A percentile compares a stretch with the other conserved stretches of the same genome.
Conservation (phyloP, 2,329 filamentous ascomycete genomes). For the Rhynchosporium agropyri region DNA sequence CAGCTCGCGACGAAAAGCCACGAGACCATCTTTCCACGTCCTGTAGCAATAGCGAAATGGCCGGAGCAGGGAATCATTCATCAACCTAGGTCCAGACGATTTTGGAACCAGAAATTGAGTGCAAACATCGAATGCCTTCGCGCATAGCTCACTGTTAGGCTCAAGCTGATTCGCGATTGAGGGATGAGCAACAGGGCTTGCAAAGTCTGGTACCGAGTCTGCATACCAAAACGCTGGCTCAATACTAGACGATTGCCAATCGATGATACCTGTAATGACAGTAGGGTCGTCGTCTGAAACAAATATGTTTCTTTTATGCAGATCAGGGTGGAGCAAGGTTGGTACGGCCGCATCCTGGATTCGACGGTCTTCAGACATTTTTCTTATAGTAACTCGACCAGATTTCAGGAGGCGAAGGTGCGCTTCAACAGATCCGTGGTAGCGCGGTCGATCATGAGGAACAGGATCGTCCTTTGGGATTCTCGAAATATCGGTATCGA, state of each 20-base stretch:
- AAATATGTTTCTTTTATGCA: conserved; percentile 49
- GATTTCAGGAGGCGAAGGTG: conserved; percentile 43
- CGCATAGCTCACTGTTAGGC: conserved; percentile 28
- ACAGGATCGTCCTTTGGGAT: conserved; percentile 36
- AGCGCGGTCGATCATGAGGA: conserved; percentile 27
- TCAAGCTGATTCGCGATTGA: conserved; percentile 38
- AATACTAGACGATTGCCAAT: conserved; percentile 48
- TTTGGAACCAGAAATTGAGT: conserved; percentile 41
- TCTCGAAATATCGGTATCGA: conserved; percentile 45
- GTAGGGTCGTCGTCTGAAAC: conserved; percentile 46
- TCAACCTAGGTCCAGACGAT: conserved; percentile 40
- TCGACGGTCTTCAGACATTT: conserved; percentile 37
- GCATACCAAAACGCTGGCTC: conserved; percentile 47
- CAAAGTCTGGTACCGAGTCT: conserved; percentile 47
- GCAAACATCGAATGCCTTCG: conserved; percentile 42
- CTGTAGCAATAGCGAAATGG: conserved; percentile 47
- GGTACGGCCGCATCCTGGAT: conserved; percentile 41
- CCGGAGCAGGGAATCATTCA: conserved; percentile 44
- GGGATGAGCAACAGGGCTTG: conserved; percentile 29
- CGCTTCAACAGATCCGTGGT: conserved; percentile 43
- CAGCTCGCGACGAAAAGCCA: conserved; percentile 46
- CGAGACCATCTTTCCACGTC: conserved; percentile 47
- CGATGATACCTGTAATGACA: conserved; percentile 45
- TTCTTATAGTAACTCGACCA: conserved; percentile 39
- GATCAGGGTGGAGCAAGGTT: conserved; percentile 46